phyloP scores from a whole-genome alignment of 768 basidiomycete genomes.

The Agrocybe praecox region DNA sequence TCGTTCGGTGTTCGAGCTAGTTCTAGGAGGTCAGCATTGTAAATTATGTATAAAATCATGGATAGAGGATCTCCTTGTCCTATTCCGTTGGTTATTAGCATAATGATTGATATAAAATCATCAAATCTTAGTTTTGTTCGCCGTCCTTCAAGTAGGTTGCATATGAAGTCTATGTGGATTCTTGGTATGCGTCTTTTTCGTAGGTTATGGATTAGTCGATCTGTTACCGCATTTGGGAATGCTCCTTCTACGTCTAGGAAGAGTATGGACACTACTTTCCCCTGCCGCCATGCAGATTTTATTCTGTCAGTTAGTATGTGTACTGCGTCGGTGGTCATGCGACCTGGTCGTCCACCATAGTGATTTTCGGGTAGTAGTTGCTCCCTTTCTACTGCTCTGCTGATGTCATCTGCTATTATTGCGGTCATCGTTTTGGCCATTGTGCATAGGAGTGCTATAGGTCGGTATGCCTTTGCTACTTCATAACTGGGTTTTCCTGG shows the following conservation, averaged over 20 bases:
- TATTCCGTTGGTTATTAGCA: slow-evolving; percentile 17
- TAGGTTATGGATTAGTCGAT: slow-evolving; percentile 34
- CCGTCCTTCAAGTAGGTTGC: neutral
- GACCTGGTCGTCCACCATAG: slow-evolving; percentile 39
- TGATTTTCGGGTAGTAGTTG: slow-evolving; percentile 33
- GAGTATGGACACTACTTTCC: slow-evolving; percentile 33
- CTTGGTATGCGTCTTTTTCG: slow-evolving; percentile 24
- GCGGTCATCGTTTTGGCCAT: slow-evolving; percentile 28
- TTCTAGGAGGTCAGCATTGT: slow-evolving; percentile 16
- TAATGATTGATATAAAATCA: slow-evolving; percentile 12
- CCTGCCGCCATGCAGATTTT: slow-evolving; percentile 36
- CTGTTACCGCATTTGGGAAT: slow-evolving; percentile 39
- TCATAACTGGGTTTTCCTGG: slow-evolving; percentile 37
- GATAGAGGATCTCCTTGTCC: slow-evolving; percentile 22
- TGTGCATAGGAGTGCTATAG: slow-evolving; percentile 35
- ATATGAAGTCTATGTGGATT: slow-evolving; percentile 13
- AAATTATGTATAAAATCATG: slow-evolving; percentile 26
- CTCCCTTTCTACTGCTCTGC: slow-evolving; percentile 24
- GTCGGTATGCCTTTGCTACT: slow-evolving; percentile 32
- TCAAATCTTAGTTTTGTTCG: slow-evolving; percentile 14
- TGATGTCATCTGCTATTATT: slow-evolving; percentile 21
- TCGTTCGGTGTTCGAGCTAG: slow-evolving; percentile 6
- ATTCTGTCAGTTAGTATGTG: slow-evolving; percentile 32
- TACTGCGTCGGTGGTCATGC: slow-evolving; percentile 38
- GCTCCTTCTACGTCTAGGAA: slow-evolving; percentile 48